Base-by-base conservation (phyloP, 78 protist genomes). In the Guillardia theta region DNA sequence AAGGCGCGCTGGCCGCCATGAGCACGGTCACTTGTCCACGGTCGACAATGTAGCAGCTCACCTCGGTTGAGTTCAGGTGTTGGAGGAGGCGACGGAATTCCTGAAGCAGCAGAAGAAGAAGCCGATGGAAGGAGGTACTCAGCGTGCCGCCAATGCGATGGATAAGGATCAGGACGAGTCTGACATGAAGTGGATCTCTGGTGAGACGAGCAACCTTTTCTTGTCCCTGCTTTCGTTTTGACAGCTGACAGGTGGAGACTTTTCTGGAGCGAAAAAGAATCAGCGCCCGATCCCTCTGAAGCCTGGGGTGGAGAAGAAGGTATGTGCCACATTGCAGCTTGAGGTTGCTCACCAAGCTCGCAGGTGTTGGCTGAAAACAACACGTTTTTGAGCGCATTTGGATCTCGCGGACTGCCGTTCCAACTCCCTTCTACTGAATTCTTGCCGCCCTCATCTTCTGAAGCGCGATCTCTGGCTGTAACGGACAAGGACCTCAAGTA, bases 161-260 rank as follows among this genome's bases (percentile, higher is more conserved):
- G 45, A 70, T 1, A 70, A 36, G 41, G 33, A 70, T 43, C 45
- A 70, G 45, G 87, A 70, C 87, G 87, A 70, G 87, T 27, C 87
- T 37, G 87, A 70, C 87, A 27, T 70, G 87, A 22, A 43, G 87
- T 70, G 87, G 87, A 70, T 70, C 87, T 27, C 87, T n/a, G n/a
- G n/a, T n/a, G n/a, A n/a, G n/a, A n/a, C n/a, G n/a, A n/a, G n/a
- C n/a, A n/a, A n/a, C n/a, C n/a, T n/a, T n/a, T n/a, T n/a, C n/a
- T n/a, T n/a, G n/a, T n/a, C n/a, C n/a, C n/a, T n/a, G n/a, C n/a
- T n/a, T n/a, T n/a, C n/a, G n/a, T n/a, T n/a, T n/a, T n/a, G n/a
- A n/a, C n/a, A n/a, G n/a, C n/a, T n/a, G n/a, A n/a, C n/a, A n/a
- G n/a, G n/a, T n/a, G n/a, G n/a, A n/a, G n/a, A n/a, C n/a, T n/a